Base-by-base conservation (phyloP, 202 grass and related monocot species). In the Zoysia matrella region DNA sequence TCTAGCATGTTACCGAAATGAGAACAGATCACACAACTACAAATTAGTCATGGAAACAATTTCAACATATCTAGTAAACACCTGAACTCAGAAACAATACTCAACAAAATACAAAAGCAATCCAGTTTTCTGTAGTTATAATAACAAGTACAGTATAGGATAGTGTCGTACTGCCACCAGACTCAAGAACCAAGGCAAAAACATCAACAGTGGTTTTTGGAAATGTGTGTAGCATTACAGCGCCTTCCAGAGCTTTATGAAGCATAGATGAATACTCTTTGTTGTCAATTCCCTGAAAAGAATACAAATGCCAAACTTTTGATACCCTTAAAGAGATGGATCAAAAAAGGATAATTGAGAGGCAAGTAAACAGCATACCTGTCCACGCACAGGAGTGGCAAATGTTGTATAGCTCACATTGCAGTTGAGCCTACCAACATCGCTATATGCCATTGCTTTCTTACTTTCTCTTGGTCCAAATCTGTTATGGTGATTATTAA, bases 401-500 rank as follows among this genome's bases (percentile, higher is more conserved):
- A 98, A 98, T 53, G 92, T 89, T 53, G 95, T 90, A 77, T 86
- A 92, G 84, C 66, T 95, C 36, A 98, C 92, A 81, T 81, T 93
- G 77, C 95, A 98, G 77, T 95, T 98, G 69, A 98, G 89, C 80
- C 95, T 95, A 84, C 95, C 95, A 11, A 52, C 86, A 64, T 93
- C 85, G 69, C 95, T 98, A 45, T 98, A 95, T 85, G 91, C 71
- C 92, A 98, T 98, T 84, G 95, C 92, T 91, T 98, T 95, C 85
- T 98, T 98, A 73, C 95, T 95, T 89, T 98, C 95, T 74, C 95
- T 95, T 54, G 92, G 95, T 9, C 95, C 95, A 91, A 95, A 98
- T 36, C 95, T 98, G 60, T 56, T 2, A 69, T 47, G 8, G 44
- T 49, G 69, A 79, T 82, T 30, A 68, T 18, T 60, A 55, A 84